Base-by-base conservation (phyloP, 495 filamentous ascomycete genomes). In the Penicillium canariense region DNA sequence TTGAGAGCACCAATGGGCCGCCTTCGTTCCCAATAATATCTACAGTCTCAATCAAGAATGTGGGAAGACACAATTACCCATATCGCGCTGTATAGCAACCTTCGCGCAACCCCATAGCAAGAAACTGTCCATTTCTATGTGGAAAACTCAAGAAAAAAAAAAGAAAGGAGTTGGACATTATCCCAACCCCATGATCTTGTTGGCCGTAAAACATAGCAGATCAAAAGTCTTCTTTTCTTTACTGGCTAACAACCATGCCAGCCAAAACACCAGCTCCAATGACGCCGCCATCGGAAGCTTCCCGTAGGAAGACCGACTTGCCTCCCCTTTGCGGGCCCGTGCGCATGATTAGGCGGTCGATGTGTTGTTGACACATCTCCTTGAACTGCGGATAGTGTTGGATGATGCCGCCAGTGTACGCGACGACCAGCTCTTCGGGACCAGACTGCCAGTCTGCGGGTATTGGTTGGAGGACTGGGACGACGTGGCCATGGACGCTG, bases 321-420 rank as follows among this genome's bases (percentile, higher is more conserved):
- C 79, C 80, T 18, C 73, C 69, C 32, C 80, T 70, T 15, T 76
- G 69, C 1, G 75, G 75, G 32, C 81, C 82, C 40, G 84, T 83
- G 23, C 75, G 68, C 57, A 77, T 74, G 43, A 89, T 75, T 3
- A 91, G 78, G 7, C 77, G 73, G 62, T 90, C 84, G 30, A 91
- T 77, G 61, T 83, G 85, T 47, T 67, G 61, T 65, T 90, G 86
- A 54, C 86, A 88, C 60, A 85, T 84, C 27, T 79, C 73, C 42
- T 88, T 77, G 63, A 89, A 91, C 53, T 84, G 73, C 15, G 87
- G 88, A 58, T 90, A 91, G 59, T 88, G 80, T 27, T 85, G 82
- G 45, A 91, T 91, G 55, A 87, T 89, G 17, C 88, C 87, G 7
- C 88, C 88, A 0, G 88, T 90, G 57, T 88, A 91, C 5, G 87